Evolutionary conservation across 1,284 basidiomycete genomes (phyloP), one percentile per base, ranked within the genome.

Genomic region (Ceratobasidium sp.): DNA sequence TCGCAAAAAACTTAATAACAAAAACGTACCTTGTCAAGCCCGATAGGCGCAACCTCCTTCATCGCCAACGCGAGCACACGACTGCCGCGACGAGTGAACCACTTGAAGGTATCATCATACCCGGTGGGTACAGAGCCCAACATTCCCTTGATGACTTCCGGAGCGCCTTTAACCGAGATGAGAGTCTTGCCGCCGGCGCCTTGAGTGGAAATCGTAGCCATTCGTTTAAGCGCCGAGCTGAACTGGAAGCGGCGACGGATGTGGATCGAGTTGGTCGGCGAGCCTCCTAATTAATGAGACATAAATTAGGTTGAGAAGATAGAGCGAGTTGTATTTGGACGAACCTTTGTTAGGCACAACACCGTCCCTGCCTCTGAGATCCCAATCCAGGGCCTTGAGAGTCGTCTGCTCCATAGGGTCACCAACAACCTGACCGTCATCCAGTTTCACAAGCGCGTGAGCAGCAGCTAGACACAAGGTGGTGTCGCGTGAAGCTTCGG

Each of bases 371-470:
- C 71, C 71, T 64, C 52, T 74, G 28, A 99, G 85, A 80, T 92
- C 91, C 97, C 97, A 99, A 78, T 95, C 92, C 64, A 99, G 89
- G 0, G 96, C 94, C 80, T 96, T 95, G 20, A 99, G 87, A 0
- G 97, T 97, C 0, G 95, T 97, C 87, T 97, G 97, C 85, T 99
- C 97, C 97, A 99, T 99, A 0, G 98, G 97, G 84, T 99, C 98
- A 17, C 97, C 98, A 48, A 99, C 97, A 52, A 98, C 88, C 0
- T 92, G 93, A 3, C 96, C 97, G 82, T 98, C 96, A 81, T 96
- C 94, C 52, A 99, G 89, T 70, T 95, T 89, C 26, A 99, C 97
- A 3, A 99, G 88, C 0, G 98, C 97, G 83, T 99, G 98, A 0
- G 98, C 97, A 7, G 96, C 92, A 59, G 97, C 97, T 15, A 99